Base-by-base conservation (phyloP, 441 rosid species). In the Populus tomentosa region DNA sequence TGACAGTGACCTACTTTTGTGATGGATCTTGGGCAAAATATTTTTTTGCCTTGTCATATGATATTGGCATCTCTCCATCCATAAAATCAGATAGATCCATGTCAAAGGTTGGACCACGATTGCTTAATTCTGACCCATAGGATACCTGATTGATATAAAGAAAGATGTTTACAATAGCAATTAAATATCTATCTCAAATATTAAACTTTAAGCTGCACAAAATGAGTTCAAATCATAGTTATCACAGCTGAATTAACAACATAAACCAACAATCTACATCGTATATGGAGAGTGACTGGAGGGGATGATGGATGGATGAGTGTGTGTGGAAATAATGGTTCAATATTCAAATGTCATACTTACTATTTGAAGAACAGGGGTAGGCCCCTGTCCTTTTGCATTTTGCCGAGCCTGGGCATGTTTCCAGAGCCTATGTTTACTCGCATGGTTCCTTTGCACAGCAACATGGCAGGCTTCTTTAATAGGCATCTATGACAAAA, bases 391-490 rank as follows among this genome's bases (percentile, higher is more conserved):
- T 86, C 93, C 97, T 84, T 88, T 90, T 71, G 89, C 90, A 83
- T 84, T 91, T 84, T 94, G 99, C 73, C 98, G 90, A 75, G 99
- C 98, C 82, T 86, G 89, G 63, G 94, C 90, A 89, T 97, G 99
- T 83, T 97, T 97, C 99, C 99, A 97, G 77, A 97, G 94, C 88
- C 97, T 93, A 67, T 97, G 97, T 79, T 89, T 94, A 82, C 87
- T 87, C 28, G 99, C 95, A 87, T 86, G 85, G 84, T 86, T 97
- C 90, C 92, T 89, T 85, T 97, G 99, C 74, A 91, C 82, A 75
- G 99, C 98, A 82, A 86, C 99, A 90, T 97, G 99, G 73, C 99
- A 97, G 69, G 99, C 99, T 90, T 97, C 99, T 87, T 87, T 86
- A 88, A 92, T 97, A 71, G 99, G 99, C 99, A 97, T 90, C 99